These are phyloP conservation scores for Aschersonia sp. DNA, from an alignment of 2,329 filamentous ascomycete species.

Conservation along the genomic window DNA sequence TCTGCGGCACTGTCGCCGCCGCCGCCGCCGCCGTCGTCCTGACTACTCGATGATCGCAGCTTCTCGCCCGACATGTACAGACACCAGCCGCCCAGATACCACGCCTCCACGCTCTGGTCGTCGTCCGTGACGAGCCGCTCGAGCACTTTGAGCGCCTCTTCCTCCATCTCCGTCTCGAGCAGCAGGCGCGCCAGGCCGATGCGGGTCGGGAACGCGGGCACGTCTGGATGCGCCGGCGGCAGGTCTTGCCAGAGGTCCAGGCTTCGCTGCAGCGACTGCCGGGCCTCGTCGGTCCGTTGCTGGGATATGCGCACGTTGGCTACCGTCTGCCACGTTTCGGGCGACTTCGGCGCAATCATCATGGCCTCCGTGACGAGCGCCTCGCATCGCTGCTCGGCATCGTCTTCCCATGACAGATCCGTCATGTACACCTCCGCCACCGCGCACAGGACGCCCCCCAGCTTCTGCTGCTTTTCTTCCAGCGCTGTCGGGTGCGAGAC, in stretches of 20 bases:
- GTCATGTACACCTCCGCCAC: constrained; percentile 99
- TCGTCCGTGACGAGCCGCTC: constrained; percentile 77
- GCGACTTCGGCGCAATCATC: constrained; percentile 62
- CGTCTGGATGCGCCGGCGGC: constrained; percentile 50
- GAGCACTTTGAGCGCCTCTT: constrained; percentile 71
- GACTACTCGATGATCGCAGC: constrained; percentile 24
- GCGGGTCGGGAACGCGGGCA: constrained; percentile 76
- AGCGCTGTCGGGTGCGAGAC: constrained; percentile 24
- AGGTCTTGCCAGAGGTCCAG: constrained; percentile 73
- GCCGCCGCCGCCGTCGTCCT: constrained; percentile 6
- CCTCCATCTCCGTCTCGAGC: constrained; percentile 80
- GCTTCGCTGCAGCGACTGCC: constrained; percentile 62
- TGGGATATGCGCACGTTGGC: constrained; percentile 92
- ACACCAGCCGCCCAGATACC: constrained; percentile 95
- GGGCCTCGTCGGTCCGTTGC: constrained; percentile 61
- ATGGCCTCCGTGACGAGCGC: constrained; percentile 80
- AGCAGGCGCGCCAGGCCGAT: constrained; percentile 74
- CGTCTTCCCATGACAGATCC: constrained; percentile 81
- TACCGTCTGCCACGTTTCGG: constrained; percentile 89
- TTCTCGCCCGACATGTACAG: constrained; percentile 66
- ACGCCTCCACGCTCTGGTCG: constrained; percentile 86
- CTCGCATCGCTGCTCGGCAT: constrained; percentile 83
- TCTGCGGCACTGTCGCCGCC: constrained; percentile 22
- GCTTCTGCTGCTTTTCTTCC: constrained; percentile 60
- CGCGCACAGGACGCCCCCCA: constrained; percentile 84